Evolutionary conservation across 306 rosid genomes (phyloP).

Genomic region (Sechiopsis laciniata): DNA sequence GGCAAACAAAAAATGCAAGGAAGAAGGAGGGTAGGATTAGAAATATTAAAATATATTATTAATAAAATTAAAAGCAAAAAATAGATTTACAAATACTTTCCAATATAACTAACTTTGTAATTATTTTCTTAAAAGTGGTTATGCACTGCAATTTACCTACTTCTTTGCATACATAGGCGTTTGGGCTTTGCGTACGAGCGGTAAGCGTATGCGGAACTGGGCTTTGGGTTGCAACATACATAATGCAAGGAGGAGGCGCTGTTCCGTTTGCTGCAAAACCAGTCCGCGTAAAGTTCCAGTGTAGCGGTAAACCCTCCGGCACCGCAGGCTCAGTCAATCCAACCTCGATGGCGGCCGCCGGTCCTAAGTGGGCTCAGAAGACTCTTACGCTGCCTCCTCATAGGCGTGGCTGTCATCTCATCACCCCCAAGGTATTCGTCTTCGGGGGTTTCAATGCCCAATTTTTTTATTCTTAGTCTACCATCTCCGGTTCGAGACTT

Average conservation of each 20-base stretch:
- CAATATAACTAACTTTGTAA: too few relatives aligned
- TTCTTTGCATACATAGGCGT: too few relatives aligned
- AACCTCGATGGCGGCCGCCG: constrained; percentile 43
- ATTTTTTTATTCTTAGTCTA: background rate
- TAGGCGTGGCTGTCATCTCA: constrained; percentile 80
- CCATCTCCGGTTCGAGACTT: too few relatives aligned
- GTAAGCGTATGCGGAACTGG: background rate
- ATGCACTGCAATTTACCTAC: too few relatives aligned
- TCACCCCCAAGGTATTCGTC: constrained; percentile 60
- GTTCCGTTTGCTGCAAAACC: constrained; percentile 5
- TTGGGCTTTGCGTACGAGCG: background rate
- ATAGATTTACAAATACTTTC: too few relatives aligned
- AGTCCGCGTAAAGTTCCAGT: background rate
- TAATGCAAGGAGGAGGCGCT: constrained; percentile 6
- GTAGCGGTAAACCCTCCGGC: constrained; percentile 4
- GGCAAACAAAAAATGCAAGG: too few relatives aligned
- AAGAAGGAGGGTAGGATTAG: too few relatives aligned
- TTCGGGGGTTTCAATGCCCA: background rate
- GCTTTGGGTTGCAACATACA: background rate
- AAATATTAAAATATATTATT: too few relatives aligned
- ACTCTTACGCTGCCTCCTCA: constrained; percentile 64
- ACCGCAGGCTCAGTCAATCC: constrained; percentile 23
- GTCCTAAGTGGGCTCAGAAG: constrained; percentile 90
- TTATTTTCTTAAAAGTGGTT: too few relatives aligned
- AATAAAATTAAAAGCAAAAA: too few relatives aligned